Evolutionary conservation across 176 grass and related monocot genomes (phyloP), one percentile per base, ranked within the genome.

Genomic region (Rhynchospora tenuis): DNA sequence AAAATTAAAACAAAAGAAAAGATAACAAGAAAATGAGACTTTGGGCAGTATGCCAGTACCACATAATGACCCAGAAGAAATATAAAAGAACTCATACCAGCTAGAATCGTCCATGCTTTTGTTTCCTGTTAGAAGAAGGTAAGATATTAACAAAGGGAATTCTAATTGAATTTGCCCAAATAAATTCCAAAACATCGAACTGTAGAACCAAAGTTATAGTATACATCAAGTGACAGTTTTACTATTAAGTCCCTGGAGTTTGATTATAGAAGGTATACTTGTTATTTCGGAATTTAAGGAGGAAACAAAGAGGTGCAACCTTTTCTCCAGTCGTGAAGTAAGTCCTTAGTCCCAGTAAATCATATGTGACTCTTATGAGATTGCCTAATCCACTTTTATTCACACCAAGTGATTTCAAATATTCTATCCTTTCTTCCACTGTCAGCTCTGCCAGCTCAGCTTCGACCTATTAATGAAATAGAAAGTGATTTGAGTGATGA

Each of bases 301-400:
- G 12, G n/a, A 29, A 82, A 11, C n/a, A 38, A 29, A 84, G 85
- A 83, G n/a, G 14, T 83, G 86, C 87, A 83, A 99, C 96, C 91
- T 93, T 93, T 38, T 95, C 96, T 81, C 96, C 96, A 0, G 96
- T 94, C 24, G 96, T 99, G 80, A 99, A 99, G 83, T 99, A 99
- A 83, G 96, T 99, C 83, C 96, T 87, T 50, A 99, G 69, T 44
- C 96, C 93, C 84, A 99, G 82, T 68, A 99, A 87, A 74, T 99
- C 86, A 82, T 99, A 99, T 8, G 96, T 99, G 42, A 90, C 91
- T 91, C 92, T 95, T 88, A 95, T 94, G 84, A 99, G 86, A 91
- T 95, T 99, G 42, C 91, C 96, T 5, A 99, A 86, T 79, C 93
- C 93, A 92, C 93, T 92, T 92, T 99, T 93, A 82, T 38, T 68